These are phyloP conservation scores for Eudorina sp. DNA, from an alignment of 139 green algal species.

Conservation along the genomic window DNA sequence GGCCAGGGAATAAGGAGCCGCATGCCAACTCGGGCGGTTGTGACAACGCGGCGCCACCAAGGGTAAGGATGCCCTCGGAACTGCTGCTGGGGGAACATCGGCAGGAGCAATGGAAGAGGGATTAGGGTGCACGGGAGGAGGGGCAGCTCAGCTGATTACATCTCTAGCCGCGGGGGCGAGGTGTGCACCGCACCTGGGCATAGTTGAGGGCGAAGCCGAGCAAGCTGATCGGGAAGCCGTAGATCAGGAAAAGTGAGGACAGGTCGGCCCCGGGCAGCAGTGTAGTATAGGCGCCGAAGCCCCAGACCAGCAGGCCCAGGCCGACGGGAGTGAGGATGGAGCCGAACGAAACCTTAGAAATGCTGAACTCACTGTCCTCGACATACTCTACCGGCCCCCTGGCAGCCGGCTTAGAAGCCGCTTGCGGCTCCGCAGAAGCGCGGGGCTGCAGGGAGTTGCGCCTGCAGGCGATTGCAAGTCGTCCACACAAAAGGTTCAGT, in stretches of 20 bases:
- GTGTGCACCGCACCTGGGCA: conserved; percentile 67
- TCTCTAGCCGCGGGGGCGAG: too few relatives aligned
- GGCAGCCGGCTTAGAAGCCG: not conserved
- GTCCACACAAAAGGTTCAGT: not conserved
- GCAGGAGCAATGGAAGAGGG: too few relatives aligned
- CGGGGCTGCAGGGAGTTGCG: not conserved
- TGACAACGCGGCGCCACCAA: too few relatives aligned
- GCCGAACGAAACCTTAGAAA: conserved; percentile 90
- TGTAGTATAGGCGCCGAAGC: conserved; percentile 95
- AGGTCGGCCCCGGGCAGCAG: conserved; percentile 91
- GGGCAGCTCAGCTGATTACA: too few relatives aligned
- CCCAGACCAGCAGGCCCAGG: conserved; percentile 83
- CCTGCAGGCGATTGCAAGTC: not conserved
- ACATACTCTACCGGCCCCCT: not conserved
- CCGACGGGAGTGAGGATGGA: conserved; percentile 87
- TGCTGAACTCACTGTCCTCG: conserved; percentile 70
- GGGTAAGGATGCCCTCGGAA: too few relatives aligned
- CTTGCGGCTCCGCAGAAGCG: conserved; percentile 21
- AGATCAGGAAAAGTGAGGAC: conserved; percentile 95
- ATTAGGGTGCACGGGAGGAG: too few relatives aligned
- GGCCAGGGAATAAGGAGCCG: too few relatives aligned
- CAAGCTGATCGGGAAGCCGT: conserved; percentile 96
- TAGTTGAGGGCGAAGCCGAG: conserved; percentile 96
- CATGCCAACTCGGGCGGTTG: too few relatives aligned
- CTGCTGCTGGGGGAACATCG: too few relatives aligned